A percentile compares a stretch with the other conserved stretches of the same genome.
Conservation (phyloP, 129 eudicot genomes). For the Calendula officinalis region DNA sequence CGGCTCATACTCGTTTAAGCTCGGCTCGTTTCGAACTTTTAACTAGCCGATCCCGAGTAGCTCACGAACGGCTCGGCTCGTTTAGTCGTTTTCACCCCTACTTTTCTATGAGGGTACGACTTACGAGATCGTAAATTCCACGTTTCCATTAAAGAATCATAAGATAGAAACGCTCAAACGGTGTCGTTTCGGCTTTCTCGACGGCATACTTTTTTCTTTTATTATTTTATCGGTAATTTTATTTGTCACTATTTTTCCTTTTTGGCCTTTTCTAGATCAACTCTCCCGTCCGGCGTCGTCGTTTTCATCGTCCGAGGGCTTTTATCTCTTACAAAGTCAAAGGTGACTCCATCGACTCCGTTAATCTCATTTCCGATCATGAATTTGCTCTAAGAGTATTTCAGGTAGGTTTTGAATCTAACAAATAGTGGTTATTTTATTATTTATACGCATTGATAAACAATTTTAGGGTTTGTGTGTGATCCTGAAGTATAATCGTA, state of each 20-base stretch:
- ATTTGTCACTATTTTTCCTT: neutral
- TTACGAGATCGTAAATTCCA: too few species aligned
- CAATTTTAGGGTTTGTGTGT: constrained; percentile 13
- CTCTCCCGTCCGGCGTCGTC: constrained; percentile 1
- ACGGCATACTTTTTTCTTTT: neutral
- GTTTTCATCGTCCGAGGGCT: neutral
- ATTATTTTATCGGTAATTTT: neutral
- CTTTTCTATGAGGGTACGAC: too few species aligned
- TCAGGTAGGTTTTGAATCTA: neutral
- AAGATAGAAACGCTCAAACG: too few species aligned
- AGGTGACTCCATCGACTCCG: constrained; percentile 1
- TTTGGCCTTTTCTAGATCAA: constrained; percentile 12
- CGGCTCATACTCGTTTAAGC: too few species aligned
- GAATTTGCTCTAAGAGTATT: neutral
- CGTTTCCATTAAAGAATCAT: too few species aligned
- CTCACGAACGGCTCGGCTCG: too few species aligned
- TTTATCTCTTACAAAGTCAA: neutral
- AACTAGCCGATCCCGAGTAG: too few species aligned
- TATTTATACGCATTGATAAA: neutral
- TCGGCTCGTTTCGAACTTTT: too few species aligned
- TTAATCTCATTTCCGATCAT: constrained; percentile 1
- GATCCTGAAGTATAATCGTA: neutral
- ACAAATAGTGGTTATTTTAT: constrained; percentile 1
- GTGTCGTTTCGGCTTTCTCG: neutral
- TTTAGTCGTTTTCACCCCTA: too few species aligned